Evolutionary conservation across 495 filamentous ascomycete species (phyloP), one percentile per base, ranked within the genome.

Genomic region (Podospora tetraspora): DNA sequence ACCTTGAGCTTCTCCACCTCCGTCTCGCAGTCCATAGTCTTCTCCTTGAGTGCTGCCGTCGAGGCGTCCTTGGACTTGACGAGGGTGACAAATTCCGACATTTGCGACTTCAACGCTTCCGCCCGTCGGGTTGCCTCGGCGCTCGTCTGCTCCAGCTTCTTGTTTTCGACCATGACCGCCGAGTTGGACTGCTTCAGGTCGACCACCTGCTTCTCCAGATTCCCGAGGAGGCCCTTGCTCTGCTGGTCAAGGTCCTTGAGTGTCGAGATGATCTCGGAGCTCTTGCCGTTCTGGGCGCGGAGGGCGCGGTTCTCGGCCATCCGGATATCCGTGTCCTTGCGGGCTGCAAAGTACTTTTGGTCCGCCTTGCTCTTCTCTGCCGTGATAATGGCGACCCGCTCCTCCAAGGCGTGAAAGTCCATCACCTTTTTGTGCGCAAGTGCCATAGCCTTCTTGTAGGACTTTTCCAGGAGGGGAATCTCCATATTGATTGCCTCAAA

Each of bases 361-460:
- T 98, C 94, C 0, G 96, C 96, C 75, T 97, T 98, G 37, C 88
- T 86, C 78, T 98, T 99, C 77, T 99, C 95, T 0, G 92, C 93
- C 3, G 83, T 85, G 11, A 95, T 80, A 6, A 90, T 81, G 27
- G 86, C 83, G 56, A 96, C 81, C 69, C 89, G 89, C 60, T 97
- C 94, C 79, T 98, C 95, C 71, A 91, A 79, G 3, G 85, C 86
- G 8, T 82, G 76, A 62, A 90, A 86, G 67, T 95, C 92, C 66
- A 87, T 83, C 22, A 97, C 87, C 77, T 97, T 98, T 77, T 92
- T 92, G 21, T 89, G 87, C n/a, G 91, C 92, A 27, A 96, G 77
- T 19, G 86, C 87, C 69, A 91, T 90, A 30, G 93, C 89, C 74
- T 93, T 94, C 78, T 91, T 96, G 79, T 90, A 96, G 0, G 93